Conservation (phyloP, 2,329 filamentous ascomycete genomes). For the Colletotrichum eleusines region DNA sequence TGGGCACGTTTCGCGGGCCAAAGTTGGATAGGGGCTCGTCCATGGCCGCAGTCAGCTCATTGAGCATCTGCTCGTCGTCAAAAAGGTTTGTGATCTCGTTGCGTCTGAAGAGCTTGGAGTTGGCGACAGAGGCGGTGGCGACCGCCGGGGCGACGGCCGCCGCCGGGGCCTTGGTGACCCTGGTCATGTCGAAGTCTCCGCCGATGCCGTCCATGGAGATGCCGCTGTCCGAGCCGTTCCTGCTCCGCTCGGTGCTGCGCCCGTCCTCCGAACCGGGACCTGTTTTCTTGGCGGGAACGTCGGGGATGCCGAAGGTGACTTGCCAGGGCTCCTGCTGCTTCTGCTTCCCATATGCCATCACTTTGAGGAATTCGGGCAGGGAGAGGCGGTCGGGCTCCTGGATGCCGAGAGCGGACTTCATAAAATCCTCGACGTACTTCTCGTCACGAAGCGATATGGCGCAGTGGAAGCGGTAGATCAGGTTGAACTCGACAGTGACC, state of each 20-base stretch:
- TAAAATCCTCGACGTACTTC: conserved; percentile 36
- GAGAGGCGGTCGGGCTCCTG: not conserved
- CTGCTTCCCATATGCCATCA: not conserved
- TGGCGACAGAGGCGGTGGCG: not conserved
- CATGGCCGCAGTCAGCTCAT: conserved; percentile 40
- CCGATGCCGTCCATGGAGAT: not conserved
- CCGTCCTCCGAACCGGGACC: not conserved
- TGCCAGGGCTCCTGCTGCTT: not conserved
- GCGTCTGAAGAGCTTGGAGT: conserved; percentile 53
- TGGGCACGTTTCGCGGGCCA: conserved; percentile 62
- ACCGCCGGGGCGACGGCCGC: conserved; percentile 43
- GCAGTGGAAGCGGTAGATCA: conserved; percentile 64
- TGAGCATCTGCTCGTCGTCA: not conserved
- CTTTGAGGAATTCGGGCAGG: not conserved
- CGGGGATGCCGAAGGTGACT: not conserved
- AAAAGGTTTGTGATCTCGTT: conserved; percentile 4
- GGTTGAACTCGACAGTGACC: conserved; percentile 64
- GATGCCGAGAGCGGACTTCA: not conserved
- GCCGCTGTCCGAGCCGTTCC: not conserved
- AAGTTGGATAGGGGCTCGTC: conserved; percentile 60
- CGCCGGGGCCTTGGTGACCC: conserved; percentile 52
- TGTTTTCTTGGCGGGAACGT: not conserved
- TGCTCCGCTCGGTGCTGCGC: not conserved
- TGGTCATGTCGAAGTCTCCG: not conserved
- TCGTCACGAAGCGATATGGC: conserved; percentile 58